A percentile compares a stretch with the other conserved stretches of the same genome.
Evolutionary conservation across 306 rosid genomes (phyloP).

Genomic region (Chamaecrista fasciculata): DNA sequence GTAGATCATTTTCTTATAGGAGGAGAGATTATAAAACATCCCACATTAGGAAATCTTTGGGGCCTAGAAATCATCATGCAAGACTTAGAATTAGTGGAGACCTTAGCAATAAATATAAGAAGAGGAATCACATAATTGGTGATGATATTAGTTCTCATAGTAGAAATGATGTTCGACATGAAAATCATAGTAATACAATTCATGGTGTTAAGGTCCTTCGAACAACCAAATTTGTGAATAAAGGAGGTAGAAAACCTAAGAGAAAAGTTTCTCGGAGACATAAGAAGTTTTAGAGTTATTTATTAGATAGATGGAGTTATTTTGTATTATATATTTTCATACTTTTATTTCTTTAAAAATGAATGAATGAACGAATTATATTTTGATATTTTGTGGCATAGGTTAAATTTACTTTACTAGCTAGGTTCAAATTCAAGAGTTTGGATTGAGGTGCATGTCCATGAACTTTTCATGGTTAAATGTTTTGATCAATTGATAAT

Average conservation of each 20-base stretch:
- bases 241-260: slow-evolving; percentile 40
- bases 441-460: too few species aligned
- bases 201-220: slow-evolving; percentile 39
- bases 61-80: slow-evolving; percentile 44
- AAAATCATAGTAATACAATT: slow-evolving; percentile 18
- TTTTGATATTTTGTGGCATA: too few species aligned
- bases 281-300: slow-evolving; percentile 6
- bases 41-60: slow-evolving; percentile 44
- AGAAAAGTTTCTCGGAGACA: slow-evolving; percentile 27
- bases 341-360: too few species aligned
- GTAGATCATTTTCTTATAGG: slow-evolving; percentile 29
- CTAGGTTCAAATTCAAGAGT: too few species aligned
- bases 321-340: too few species aligned
- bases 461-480: too few species aligned
- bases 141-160: background rate
- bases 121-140: slow-evolving; percentile 21
- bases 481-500: too few species aligned
- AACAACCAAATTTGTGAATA: slow-evolving; percentile 46
- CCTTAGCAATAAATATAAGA: slow-evolving; percentile 30
- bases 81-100: slow-evolving; percentile 42
- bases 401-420: too few species aligned
- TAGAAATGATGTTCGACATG: slow-evolving; percentile 5
- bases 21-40: slow-evolving; percentile 43
- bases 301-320: too few species aligned
- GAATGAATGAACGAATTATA: too few species aligned